Evolutionary conservation across 1,139 yeast genomes (phyloP).

Genomic region (Blastobotrys aristatus): DNA sequence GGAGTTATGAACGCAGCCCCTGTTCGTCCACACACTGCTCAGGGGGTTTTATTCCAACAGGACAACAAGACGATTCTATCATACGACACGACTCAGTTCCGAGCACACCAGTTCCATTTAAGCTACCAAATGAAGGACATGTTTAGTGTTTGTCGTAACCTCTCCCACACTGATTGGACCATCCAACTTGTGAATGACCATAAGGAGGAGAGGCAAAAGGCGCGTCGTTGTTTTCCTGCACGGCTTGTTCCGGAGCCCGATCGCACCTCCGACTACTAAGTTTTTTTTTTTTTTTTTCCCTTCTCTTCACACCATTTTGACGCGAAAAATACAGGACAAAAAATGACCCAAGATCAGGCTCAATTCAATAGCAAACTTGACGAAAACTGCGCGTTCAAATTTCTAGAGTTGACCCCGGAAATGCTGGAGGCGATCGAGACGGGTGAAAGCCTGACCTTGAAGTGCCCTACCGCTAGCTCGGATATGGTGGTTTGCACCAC

Average conservation of each 20-base stretch:
- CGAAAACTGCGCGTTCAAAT: conserved; percentile 41
- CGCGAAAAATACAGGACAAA: background rate
- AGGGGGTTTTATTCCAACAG: background rate
- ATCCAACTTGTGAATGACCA: background rate
- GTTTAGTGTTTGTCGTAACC: background rate
- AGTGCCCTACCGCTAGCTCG: conserved; percentile 39
- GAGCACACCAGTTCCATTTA: background rate
- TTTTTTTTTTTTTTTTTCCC: background rate
- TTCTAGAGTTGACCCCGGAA: conserved; percentile 58
- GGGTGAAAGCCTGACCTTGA: conserved; percentile 40
- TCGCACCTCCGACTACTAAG: background rate
- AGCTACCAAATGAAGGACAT: background rate
- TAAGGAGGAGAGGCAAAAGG: background rate
- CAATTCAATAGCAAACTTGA: background rate
- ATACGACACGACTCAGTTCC: background rate
- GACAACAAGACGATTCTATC: background rate
- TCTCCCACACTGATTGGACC: background rate
- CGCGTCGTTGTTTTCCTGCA: background rate
- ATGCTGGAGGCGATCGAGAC: conserved; percentile 42
- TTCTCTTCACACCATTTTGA: background rate
- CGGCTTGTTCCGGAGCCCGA: background rate
- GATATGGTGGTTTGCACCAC: conserved; percentile 62
- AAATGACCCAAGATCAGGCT: background rate
- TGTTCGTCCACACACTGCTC: background rate
- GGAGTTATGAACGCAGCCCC: background rate